Base-by-base conservation (phyloP, 345 rosid species). In the Gynandropsis gynandra region DNA sequence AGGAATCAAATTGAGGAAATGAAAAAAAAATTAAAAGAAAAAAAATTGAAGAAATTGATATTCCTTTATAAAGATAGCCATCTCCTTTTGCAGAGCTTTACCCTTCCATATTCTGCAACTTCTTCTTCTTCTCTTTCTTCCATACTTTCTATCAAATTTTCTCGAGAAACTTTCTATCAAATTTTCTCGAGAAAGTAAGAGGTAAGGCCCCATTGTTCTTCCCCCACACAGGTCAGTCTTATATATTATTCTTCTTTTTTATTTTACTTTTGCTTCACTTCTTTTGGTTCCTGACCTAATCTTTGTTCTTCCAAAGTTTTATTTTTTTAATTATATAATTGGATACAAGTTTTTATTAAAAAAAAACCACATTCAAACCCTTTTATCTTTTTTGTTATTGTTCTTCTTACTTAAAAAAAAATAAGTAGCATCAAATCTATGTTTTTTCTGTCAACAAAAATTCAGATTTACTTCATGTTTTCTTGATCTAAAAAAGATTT, bases 61-160 rank as follows among this genome's bases (percentile, higher is more conserved):
- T 59, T 59, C 70, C 58, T 14, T 61, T 67, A 67, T 67, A 67
- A 61, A 67, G 13, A 61, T 50, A 67, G 57, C 48, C 62, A 67
- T 56, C 67, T 67, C 67, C 33, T 67, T n/a, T 65, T 54, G 58
- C 57, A 61, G 62, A 46, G 44, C 63, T 62, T 60, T 50, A 49
- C 58, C 29, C 72, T 67, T 67, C 72, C 66, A 61, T 55, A 53
- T 61, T 67, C 66, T 67, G 67, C 72, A 67, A 67, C 65, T 59
- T 66, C 65, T 24, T 66, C 52, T n/a, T n/a, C n/a, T n/a, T n/a
- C n/a, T n/a, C 65, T 59, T 36, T 51, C 51, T 66, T 56, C 53
- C 65, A 66, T 53, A 66, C 65, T 66, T 66, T 66, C 65, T 64
- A 66, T 59, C 61, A 66, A n/a, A n/a, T 53, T 66, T 66, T 59